Evolutionary conservation across 2,329 filamentous ascomycete genomes (phyloP).

Genomic region (Phoma sp.): DNA sequence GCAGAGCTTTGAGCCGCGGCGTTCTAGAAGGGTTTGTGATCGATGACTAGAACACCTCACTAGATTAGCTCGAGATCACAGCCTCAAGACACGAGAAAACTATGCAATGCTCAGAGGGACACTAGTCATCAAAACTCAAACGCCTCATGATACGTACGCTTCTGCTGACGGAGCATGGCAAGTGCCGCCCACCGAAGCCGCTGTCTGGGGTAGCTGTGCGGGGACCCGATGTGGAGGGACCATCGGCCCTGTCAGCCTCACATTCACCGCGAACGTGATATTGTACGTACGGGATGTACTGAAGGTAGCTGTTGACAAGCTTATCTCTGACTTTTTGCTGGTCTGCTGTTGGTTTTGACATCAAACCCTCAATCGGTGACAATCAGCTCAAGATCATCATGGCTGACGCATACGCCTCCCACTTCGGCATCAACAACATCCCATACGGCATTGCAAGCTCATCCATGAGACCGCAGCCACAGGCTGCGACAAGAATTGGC

Average conservation of each 20-base stretch:
- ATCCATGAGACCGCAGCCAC: constrained; percentile 35
- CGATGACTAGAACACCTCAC: no score
- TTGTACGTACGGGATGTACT: neutral
- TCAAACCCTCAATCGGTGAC: no score
- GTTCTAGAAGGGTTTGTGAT: no score
- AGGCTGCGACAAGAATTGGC: constrained; percentile 59
- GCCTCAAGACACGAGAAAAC: no score
- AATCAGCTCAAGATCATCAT: constrained; percentile 10
- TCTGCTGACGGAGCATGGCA: neutral
- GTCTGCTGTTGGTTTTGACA: no score
- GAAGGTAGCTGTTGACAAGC: neutral
- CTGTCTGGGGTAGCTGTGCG: neutral
- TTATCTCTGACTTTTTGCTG: no score
- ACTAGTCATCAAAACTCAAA: neutral
- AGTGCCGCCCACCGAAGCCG: neutral
- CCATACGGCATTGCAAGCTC: constrained; percentile 42
- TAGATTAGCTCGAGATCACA: no score
- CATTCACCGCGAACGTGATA: neutral
- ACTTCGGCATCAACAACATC: constrained; percentile 42
- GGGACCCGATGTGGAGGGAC: constrained; percentile 12
- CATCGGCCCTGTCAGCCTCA: neutral
- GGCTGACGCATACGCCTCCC: constrained; percentile 31
- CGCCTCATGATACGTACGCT: neutral
- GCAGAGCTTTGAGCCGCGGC: no score
- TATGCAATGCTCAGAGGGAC: no score